Evolutionary conservation across 1,284 basidiomycete species (phyloP).

Genomic region (Boletus mariae): DNA sequence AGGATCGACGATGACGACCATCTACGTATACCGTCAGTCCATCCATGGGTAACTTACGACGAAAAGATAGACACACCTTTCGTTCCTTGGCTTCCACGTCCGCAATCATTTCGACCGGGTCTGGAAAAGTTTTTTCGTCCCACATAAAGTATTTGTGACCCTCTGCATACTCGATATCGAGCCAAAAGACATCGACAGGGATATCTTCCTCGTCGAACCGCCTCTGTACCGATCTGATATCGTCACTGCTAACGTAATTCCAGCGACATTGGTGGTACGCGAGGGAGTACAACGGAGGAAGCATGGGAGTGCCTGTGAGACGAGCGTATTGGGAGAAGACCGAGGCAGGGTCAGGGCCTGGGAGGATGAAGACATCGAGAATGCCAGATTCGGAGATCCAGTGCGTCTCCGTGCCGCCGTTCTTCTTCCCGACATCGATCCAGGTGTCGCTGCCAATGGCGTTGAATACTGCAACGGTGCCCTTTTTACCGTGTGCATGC

Average conservation of each 20-base stretch:
- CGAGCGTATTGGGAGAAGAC: constrained; percentile 84
- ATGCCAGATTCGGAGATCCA: constrained; percentile 98
- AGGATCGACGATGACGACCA: constrained; percentile 97
- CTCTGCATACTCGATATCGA: constrained; percentile 95
- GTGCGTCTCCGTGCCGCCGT: constrained; percentile 68
- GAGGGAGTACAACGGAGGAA: constrained; percentile 89
- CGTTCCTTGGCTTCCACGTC: constrained; percentile 83
- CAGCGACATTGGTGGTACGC: constrained; percentile 98
- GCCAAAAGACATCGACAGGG: constrained; percentile 96
- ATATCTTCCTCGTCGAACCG: constrained; percentile 92
- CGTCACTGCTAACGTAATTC: constrained; percentile 94
- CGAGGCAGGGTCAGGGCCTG: constrained; percentile 79
- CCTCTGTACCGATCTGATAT: constrained; percentile 83
- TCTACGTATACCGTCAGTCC: constrained; percentile 45
- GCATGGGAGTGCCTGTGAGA: constrained; percentile 81
- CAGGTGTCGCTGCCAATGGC: constrained; percentile 93
- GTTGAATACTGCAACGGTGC: constrained; percentile 89
- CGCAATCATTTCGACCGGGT: constrained; percentile 90
- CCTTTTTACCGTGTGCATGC: constrained; percentile 84
- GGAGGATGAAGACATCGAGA: constrained; percentile 90
- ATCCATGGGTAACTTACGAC: neutral
- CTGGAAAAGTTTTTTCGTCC: constrained; percentile 89
- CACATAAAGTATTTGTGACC: constrained; percentile 98
- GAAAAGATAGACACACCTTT: constrained; percentile 54
- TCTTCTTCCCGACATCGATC: constrained; percentile 77